Evolutionary conservation across 768 basidiomycete genomes (phyloP), one percentile per base, ranked within the genome.

Genomic region (Vararia minispora): DNA sequence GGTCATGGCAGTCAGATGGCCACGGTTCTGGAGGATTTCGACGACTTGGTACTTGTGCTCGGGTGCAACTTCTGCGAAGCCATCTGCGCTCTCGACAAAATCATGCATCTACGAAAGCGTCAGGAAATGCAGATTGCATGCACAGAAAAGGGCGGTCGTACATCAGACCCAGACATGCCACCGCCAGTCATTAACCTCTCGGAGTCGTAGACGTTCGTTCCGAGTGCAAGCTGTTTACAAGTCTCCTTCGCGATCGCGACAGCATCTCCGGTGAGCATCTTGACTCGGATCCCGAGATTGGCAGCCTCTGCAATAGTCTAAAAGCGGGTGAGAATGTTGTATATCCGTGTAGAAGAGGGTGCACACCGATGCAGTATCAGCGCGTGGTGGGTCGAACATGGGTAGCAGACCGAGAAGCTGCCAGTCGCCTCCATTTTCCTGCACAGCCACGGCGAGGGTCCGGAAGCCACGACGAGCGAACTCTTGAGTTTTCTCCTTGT

Each of bases 251-350:
- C 68, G 40, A 69, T 69, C 10, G 68, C 66, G 21, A 69, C 66
- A 25, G 65, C 66, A 44, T 69, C 68, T 30, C 68, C 68, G 10
- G 68, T 71, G 12, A 71, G 57, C 69, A 71, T 71, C 59, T 70
- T 70, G 40, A 70, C 58, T 35, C 57, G 54, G 37, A 69, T 59
- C 9, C 68, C 68, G 27, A 69, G 58, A 13, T 57, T 46, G 26
- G 53, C 53, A 7, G 68, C 68, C 48, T 68, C 68, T 6, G 51
- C 52, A 40, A 69, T 62, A 5, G 68, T 69, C 52, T 61, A 25
- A 20, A 24, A 42, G 35, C n/a, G n/a, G 12, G 22, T 24, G 10
- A 37, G 31, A 16, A 22, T 28, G 14, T 22, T 32, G 21, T 5
- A 34, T 27, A 16, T 24, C 10, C 1, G 28, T 22, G 14, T 29